Base-by-base conservation (phyloP, 176 grass and related monocot species). In the Avena sativa region DNA sequence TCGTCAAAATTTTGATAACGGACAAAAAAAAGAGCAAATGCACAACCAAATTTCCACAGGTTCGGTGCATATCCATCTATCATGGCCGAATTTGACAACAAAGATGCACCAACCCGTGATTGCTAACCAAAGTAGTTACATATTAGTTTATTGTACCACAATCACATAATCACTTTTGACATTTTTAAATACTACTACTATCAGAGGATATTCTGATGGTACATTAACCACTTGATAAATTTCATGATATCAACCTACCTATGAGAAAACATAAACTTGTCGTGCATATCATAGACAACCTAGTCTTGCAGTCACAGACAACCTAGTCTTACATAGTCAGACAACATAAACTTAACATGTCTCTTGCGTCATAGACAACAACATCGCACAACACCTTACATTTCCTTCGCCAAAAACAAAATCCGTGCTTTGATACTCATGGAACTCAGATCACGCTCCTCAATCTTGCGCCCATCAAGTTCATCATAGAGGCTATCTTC, bases 401-500 rank as follows among this genome's bases (percentile, higher is more conserved):
- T 0, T 2, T 51, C 3, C 49, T 51, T 13, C 11, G 12, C 10
- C 10, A 59, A 59, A 8, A 59, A 9, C 1, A 59, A 59, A 59
- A 59, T 1, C 56, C 8, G 6, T 17, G 19, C 19, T 1, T 9
- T 9, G 19, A 59, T 59, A 59, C 56, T 59, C 56, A 59, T 59
- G 19, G 19, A 59, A 59, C 56, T 2, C 56, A 59, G 19, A 59
- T 59, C 56, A 59, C 19, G 56, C 56, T n/a, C 19, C 17, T 59
- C 19, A n/a, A 9, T 59, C 19, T n/a, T 59, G 56, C 0, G 56
- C 19, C 56, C 56, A n/a, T 59, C 56, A 59, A 59, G 56, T 2
- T 34, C 64, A 67, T 67, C 64, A 36, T 34, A 67, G 64, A 67
- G 30, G 13, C 64, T 36, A 67, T 67, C 64, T 17, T 67, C 64